Evolutionary conservation across 2,329 filamentous ascomycete species (phyloP).

Genomic region (Curvularia eragrostidis): DNA sequence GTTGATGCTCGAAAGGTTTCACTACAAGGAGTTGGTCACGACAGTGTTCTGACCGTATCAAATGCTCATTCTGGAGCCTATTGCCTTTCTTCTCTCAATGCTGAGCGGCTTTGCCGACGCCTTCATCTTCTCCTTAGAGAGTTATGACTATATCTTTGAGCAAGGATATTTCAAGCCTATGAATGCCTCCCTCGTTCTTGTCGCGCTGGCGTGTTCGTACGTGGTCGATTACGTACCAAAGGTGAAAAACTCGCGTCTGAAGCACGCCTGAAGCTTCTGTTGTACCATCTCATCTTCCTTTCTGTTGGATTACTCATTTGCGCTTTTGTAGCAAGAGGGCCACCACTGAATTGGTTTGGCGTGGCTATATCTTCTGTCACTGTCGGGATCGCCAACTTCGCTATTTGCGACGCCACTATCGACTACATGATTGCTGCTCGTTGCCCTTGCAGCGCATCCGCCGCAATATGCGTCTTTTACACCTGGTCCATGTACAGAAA

Average conservation of each 20-base stretch:
- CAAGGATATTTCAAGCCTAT: slow-evolving; percentile 69
- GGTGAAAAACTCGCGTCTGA: slow-evolving; percentile 64
- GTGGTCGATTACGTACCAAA: slow-evolving; percentile 65
- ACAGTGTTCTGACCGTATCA: slow-evolving; percentile 71
- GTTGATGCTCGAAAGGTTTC: neutral
- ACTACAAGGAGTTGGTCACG: neutral
- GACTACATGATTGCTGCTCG: slow-evolving; percentile 80
- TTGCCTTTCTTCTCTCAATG: slow-evolving; percentile 72
- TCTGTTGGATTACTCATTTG: slow-evolving; percentile 73
- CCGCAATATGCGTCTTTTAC: slow-evolving; percentile 70
- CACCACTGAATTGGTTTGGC: slow-evolving; percentile 69
- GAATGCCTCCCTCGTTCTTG: slow-evolving; percentile 62
- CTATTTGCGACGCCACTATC: slow-evolving; percentile 77
- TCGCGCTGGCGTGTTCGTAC: slow-evolving; percentile 56
- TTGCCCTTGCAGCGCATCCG: slow-evolving; percentile 71
- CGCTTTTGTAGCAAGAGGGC: slow-evolving; percentile 63
- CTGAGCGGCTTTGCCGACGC: slow-evolving; percentile 76
- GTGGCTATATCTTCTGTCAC: slow-evolving; percentile 52
- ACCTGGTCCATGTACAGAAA: slow-evolving; percentile 46
- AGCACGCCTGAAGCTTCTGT: slow-evolving; percentile 68
- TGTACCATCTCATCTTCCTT: slow-evolving; percentile 66
- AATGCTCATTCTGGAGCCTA: slow-evolving; percentile 77
- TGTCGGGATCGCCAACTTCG: slow-evolving; percentile 73
- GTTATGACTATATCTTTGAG: slow-evolving; percentile 69
- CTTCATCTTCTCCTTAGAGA: slow-evolving; percentile 79